These are phyloP conservation scores for Theileria parva DNA, from an alignment of 169 alveolate genomes.

Conservation along the genomic window DNA sequence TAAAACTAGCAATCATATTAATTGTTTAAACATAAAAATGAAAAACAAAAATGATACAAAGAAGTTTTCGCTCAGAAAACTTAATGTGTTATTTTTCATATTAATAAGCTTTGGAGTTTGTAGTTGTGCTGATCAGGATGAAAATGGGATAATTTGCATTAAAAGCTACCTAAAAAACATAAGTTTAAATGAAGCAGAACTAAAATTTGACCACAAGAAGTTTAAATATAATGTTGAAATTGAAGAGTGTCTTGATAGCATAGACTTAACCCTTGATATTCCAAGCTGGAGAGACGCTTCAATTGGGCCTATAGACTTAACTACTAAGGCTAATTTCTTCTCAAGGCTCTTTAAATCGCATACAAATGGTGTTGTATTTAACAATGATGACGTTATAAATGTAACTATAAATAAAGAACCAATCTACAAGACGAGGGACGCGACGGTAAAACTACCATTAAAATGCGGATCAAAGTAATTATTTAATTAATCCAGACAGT, in stretches of 20 bases:
- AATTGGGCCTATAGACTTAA: neutral
- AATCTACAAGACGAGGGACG: conserved; percentile 16
- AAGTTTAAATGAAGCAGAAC: conserved; percentile 24
- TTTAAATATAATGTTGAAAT: conserved; percentile 25
- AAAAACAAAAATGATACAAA: neutral
- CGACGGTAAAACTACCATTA: conserved; percentile 11
- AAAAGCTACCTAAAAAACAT: conserved; percentile 14
- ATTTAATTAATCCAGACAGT: neutral
- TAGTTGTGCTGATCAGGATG: neutral
- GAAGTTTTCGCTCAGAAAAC: neutral
- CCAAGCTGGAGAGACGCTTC: conserved; percentile 36
- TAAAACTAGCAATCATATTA: too few relatives aligned
- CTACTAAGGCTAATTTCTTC: neutral
- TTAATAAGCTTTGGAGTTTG: neutral
- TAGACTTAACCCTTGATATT: conserved; percentile 28
- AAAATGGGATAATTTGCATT: neutral
- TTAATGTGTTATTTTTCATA: neutral
- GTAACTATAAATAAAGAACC: conserved; percentile 24
- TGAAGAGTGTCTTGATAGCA: conserved; percentile 16
- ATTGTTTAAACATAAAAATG: neutral
- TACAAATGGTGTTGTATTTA: neutral
- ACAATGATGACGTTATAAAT: conserved; percentile 6
- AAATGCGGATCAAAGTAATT: conserved; percentile 54
- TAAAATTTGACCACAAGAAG: conserved; percentile 17
- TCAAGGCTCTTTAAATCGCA: neutral